These are phyloP conservation scores for Hyaloscypha hepaticicola DNA, from an alignment of 495 filamentous ascomycete species.

Conservation along the genomic window DNA sequence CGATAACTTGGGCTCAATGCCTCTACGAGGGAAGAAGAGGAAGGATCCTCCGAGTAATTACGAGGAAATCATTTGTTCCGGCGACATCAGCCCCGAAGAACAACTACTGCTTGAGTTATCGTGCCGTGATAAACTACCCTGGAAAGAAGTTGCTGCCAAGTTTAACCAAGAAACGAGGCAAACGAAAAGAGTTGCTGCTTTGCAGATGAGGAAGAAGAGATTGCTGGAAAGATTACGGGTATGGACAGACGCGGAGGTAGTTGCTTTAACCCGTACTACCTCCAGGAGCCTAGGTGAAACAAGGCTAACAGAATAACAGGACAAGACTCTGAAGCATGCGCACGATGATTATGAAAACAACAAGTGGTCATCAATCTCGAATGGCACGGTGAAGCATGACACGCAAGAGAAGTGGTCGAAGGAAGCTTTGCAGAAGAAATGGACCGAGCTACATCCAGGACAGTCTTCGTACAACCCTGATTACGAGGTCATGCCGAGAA, in stretches of 20 bases:
- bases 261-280: background rate
- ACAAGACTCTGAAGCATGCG: constrained; percentile 7
- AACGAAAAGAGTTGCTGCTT: constrained; percentile 19
- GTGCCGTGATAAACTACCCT: constrained; percentile 13
- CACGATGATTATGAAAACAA: constrained; percentile 11
- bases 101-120: constrained; percentile 21
- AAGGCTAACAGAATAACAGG: constrained; percentile 4
- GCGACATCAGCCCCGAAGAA: constrained; percentile 14
- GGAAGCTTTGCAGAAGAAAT: constrained; percentile 15
- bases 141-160: constrained; percentile 23
- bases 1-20: background rate
- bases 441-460: constrained; percentile 17
- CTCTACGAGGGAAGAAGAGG: constrained; percentile 8
- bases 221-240: constrained; percentile 22
- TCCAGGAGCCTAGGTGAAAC: background rate
- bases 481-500: background rate
- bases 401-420: constrained; percentile 18
- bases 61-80: background rate
- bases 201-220: constrained; percentile 31
- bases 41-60: constrained; percentile 6
- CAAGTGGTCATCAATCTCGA: constrained; percentile 15
- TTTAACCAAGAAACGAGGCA: constrained; percentile 16
- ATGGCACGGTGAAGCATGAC: constrained; percentile 19
- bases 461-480: background rate
- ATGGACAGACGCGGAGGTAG: constrained; percentile 25